These are phyloP conservation scores for Curvularia verruculosa DNA, from an alignment of 2,329 filamentous ascomycete genomes.

Conservation along the genomic window DNA sequence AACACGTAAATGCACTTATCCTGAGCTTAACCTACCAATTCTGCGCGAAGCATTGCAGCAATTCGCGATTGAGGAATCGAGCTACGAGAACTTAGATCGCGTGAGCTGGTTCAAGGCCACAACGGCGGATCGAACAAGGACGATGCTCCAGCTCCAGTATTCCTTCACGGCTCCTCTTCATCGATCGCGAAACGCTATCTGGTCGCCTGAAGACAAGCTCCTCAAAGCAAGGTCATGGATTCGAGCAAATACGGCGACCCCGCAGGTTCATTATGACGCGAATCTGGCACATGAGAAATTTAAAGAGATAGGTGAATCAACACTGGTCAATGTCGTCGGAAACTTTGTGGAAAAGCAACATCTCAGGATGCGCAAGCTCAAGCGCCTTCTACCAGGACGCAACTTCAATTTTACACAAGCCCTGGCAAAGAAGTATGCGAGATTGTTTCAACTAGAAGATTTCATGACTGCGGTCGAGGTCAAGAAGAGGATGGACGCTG, in stretches of 20 bases:
- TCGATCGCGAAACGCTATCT: slow-evolving; percentile 1
- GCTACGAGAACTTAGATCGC: slow-evolving; percentile 33
- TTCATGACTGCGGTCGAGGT: slow-evolving; percentile 62
- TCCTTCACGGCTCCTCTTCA: slow-evolving; percentile 37
- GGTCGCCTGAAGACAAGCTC: slow-evolving; percentile 15
- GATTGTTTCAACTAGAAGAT: slow-evolving; percentile 53
- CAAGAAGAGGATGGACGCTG: slow-evolving; percentile 65
- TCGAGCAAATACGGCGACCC: slow-evolving; percentile 54
- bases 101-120: slow-evolving; percentile 35
- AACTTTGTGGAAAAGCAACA: slow-evolving; percentile 61
- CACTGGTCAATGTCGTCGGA: slow-evolving; percentile 57
- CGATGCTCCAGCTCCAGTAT: slow-evolving; percentile 32
- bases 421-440: slow-evolving; percentile 63
- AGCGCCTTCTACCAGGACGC: slow-evolving; percentile 61
- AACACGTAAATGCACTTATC: slow-evolving; percentile 51
- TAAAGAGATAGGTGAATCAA: slow-evolving; percentile 35
- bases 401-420: slow-evolving; percentile 68
- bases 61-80: slow-evolving; percentile 38
- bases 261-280: slow-evolving; percentile 48
- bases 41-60: slow-evolving; percentile 27
- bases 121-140: slow-evolving; percentile 32
- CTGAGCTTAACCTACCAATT: slow-evolving; percentile 34
- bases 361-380: slow-evolving; percentile 66
- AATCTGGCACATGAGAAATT: slow-evolving; percentile 52
- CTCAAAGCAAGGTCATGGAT: slow-evolving; percentile 53